Percentiles rank a stretch among this genome's conserved stretches.
Evolutionary conservation across 2,329 filamentous ascomycete species (phyloP).

Genomic region (Gremmenia infestans): DNA sequence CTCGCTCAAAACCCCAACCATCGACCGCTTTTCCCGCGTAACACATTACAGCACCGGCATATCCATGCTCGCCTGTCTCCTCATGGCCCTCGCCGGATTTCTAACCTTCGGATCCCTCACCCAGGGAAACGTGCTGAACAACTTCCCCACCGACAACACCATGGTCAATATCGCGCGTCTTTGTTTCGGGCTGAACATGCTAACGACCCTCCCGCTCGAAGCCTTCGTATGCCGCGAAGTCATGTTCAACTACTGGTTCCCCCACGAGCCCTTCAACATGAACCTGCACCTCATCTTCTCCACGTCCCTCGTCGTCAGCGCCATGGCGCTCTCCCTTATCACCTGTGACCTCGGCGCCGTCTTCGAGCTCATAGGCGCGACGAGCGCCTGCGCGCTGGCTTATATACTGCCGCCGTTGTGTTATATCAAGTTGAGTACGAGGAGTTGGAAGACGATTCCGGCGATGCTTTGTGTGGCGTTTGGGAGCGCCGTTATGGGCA

Average conservation of each 20-base stretch:
- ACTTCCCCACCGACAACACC: constrained; percentile 84
- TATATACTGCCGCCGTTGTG: constrained; percentile 94
- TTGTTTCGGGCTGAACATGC: constrained; percentile 97
- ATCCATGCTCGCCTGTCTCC: constrained; percentile 85
- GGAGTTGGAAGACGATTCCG: constrained; percentile 68
- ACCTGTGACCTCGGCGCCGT: constrained; percentile 93
- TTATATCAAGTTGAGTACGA: constrained; percentile 85
- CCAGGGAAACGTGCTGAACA: constrained; percentile 94
- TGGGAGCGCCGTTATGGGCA: constrained; percentile 72
- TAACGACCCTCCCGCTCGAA: constrained; percentile 92
- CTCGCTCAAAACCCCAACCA: constrained; percentile 86
- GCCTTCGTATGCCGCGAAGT: constrained; percentile 97
- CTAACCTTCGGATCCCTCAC: constrained; percentile 90
- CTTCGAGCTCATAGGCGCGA: constrained; percentile 94
- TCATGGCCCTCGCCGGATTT: constrained; percentile 85
- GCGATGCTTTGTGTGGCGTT: constrained; percentile 71
- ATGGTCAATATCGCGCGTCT: constrained; percentile 93
- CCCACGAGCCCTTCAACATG: constrained; percentile 64
- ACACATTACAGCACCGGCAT: constrained; percentile 91
- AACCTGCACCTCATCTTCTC: constrained; percentile 78
- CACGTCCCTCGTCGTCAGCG: constrained; percentile 71
- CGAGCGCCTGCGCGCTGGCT: constrained; percentile 86
- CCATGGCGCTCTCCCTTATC: constrained; percentile 71
- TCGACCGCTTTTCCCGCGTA: constrained; percentile 88
- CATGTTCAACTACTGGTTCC: constrained; percentile 79